Evolutionary conservation across 192 early-diverging fungal species (phyloP).

Genomic region (Funneliformis geosporum): DNA sequence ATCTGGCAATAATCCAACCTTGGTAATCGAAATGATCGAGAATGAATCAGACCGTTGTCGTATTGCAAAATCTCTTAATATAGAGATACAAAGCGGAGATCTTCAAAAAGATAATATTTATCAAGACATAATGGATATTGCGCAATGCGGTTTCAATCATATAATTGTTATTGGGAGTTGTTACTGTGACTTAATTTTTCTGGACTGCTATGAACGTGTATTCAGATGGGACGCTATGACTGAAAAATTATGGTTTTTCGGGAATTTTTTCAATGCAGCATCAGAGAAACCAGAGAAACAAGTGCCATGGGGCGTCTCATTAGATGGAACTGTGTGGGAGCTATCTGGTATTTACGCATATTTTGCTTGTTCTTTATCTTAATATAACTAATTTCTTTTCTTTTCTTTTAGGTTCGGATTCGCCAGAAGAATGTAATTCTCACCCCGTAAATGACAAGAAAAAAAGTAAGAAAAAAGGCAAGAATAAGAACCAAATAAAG

Average conservation of each 20-base stretch:
- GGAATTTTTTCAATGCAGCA: neutral
- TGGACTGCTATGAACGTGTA: neutral
- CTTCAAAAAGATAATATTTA: neutral
- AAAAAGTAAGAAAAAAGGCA: conserved; percentile 21
- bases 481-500: neutral
- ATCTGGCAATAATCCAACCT: neutral
- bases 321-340: neutral
- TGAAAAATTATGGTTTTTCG: neutral
- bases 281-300: neutral
- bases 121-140: neutral
- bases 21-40: neutral
- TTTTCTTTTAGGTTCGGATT: no score
- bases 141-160: neutral
- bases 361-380: no score
- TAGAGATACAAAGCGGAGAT: neutral
- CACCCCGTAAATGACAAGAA: neutral
- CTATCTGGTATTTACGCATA: neutral
- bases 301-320: neutral
- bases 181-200: neutral
- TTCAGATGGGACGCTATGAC: neutral
- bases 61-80: neutral
- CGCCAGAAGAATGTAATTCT: neutral
- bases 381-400: no score
- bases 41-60: neutral
- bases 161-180: neutral